Evolutionary conservation across 495 filamentous ascomycete species (phyloP).

Genomic region (Neurospora sublineolata): DNA sequence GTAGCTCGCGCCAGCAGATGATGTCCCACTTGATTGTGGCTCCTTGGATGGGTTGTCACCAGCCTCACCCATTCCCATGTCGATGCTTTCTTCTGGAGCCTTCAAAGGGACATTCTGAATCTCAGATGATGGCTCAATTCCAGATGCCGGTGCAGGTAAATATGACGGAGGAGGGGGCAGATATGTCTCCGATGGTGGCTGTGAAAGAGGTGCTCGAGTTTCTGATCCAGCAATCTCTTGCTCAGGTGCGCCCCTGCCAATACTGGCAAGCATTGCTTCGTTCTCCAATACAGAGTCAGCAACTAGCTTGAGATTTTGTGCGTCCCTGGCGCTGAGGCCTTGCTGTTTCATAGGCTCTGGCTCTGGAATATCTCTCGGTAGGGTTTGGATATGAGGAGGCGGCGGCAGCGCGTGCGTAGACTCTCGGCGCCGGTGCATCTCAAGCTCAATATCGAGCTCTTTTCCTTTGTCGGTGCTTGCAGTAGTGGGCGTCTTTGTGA

Average conservation of each 20-base stretch:
- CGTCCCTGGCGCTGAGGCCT: not conserved
- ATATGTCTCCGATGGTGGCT: not conserved
- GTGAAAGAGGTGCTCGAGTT: not conserved
- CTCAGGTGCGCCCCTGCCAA: not conserved
- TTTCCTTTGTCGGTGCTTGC: slow-evolving; percentile 21
- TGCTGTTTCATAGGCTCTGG: not conserved
- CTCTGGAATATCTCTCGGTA: not conserved
- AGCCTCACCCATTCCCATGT: not conserved
- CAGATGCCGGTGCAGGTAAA: not conserved
- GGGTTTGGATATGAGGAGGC: slow-evolving; percentile 1
- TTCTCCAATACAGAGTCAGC: not conserved
- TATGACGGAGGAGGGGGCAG: not conserved
- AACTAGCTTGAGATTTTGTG: not conserved
- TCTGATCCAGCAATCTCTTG: not conserved
- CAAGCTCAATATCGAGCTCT: slow-evolving; percentile 12
- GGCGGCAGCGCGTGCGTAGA: not conserved
- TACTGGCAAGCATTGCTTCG: not conserved
- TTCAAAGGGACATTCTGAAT: slow-evolving; percentile 9
- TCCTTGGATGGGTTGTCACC: not conserved
- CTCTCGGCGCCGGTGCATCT: slow-evolving; percentile 3
- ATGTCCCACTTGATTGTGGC: not conserved
- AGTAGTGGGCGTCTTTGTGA: slow-evolving; percentile 17
- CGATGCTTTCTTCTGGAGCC: not conserved
- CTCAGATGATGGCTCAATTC: slow-evolving; percentile 5
- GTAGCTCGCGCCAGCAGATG: not conserved